Base-by-base conservation (phyloP, 225 moss, liverwort and hornwort genomes). In the Neckera pumila region DNA sequence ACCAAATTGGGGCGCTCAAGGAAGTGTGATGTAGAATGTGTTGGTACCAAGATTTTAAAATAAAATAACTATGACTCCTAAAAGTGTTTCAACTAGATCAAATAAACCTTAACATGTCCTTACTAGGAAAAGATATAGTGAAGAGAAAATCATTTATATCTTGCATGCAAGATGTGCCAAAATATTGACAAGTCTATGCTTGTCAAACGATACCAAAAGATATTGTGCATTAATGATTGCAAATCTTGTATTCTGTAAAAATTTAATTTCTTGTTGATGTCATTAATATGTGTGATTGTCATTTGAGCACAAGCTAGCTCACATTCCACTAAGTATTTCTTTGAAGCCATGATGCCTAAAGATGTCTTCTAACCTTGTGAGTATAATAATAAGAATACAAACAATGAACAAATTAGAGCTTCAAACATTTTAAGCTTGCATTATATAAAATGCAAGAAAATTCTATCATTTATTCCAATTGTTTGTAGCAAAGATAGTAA, bases 81-180 rank as follows among this genome's bases (percentile, higher is more conserved):
- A 0, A 1, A 20, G 12, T 49, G 2, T 49, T 75, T 12, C 33
- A 49, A 31, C 33, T 12, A 49, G 4, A 74, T 45, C 10, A 30
- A 30, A 73, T 45, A 30, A 45, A 73, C 6, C 30, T 73, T 30
- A 73, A 10, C 10, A 5, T 73, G 3, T 30, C 73, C 2, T 17
- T 73, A 5, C 6, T 6, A 43, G 14, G 6, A 28, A 28, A 3
- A 17, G 0, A 73, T 73, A 11, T 18, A 0, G 0, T 11, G 11
- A 45, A 47, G 17, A 18, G 1, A 47, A 30, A 47, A 28, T 15
- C 2, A 45, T 28, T 47, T 47, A 18, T 47, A 18, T 47, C 6
- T 30, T 30, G 1, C 0, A 11, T 11, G 11, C 2, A 28, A 18
- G 7, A 47, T 45, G 17, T 42, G 1, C 7, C 10, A 30, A 30